Conservation (phyloP, 2,329 filamentous ascomycete genomes). For the Epichloe gansuensis region DNA sequence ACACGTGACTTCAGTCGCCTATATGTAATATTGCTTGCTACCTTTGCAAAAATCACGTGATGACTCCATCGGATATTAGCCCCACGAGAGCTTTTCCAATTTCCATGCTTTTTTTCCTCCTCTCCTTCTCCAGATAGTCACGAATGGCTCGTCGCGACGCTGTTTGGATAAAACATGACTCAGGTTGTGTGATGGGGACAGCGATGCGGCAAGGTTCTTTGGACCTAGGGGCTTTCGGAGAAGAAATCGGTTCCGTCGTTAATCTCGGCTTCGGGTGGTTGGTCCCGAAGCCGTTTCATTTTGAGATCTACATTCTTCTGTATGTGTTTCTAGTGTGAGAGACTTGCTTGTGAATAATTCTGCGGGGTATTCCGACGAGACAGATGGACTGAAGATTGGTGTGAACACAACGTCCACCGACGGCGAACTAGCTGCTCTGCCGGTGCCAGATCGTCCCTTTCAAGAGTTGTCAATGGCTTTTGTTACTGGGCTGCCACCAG, state of each 20-base stretch:
- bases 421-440: too few relatives aligned
- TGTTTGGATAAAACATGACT: conserved; percentile 5
- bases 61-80: background rate
- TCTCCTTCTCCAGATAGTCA: conserved; percentile 36
- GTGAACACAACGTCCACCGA: too few relatives aligned
- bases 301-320: conserved; percentile 41
- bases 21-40: background rate
- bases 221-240: conserved; percentile 29
- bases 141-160: conserved; percentile 29
- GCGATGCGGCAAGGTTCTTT: conserved; percentile 22
- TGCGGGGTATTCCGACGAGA: too few relatives aligned
- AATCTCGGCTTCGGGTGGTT: conserved; percentile 39
- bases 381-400: too few relatives aligned
- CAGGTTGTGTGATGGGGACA: conserved; percentile 14
- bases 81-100: conserved; percentile 1
- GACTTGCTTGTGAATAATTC: background rate
- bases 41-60: conserved; percentile 11
- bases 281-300: conserved; percentile 45
- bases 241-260: conserved; percentile 45
- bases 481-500: too few relatives aligned
- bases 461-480: too few relatives aligned
- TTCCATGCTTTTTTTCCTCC: conserved; percentile 19
- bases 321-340: background rate
- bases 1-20: conserved; percentile 16
- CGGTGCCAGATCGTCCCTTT: too few relatives aligned